Percentiles rank a stretch among this genome's conserved stretches.
Evolutionary conservation across 1,284 basidiomycete genomes (phyloP).

Genomic region (Phenoliferia sp.): DNA sequence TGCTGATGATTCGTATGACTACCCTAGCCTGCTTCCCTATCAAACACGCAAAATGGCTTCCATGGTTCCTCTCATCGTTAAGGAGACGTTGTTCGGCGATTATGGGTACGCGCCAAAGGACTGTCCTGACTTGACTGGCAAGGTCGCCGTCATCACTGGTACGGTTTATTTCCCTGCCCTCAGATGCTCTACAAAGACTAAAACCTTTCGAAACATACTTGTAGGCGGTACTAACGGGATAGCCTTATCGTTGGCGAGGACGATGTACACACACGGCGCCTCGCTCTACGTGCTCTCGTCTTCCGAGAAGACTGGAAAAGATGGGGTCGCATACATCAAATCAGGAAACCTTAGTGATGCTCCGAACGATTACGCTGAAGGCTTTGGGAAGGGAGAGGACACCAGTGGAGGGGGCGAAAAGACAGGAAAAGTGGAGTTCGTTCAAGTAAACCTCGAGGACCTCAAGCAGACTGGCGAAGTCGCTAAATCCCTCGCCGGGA

Average conservation of each 20-base stretch:
- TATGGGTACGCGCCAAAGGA: background rate
- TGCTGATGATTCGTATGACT: no score
- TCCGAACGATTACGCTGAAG: slow-evolving; percentile 18
- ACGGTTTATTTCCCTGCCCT: background rate
- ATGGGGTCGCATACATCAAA: slow-evolving; percentile 28
- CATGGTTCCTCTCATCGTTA: background rate
- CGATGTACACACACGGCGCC: slow-evolving; percentile 24
- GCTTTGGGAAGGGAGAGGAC: slow-evolving; percentile 14
- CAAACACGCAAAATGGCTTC: background rate
- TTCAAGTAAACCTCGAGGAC: slow-evolving; percentile 22
- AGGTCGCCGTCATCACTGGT: background rate
- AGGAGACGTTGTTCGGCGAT: background rate
- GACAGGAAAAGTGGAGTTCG: slow-evolving; percentile 8
- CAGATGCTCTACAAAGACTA: background rate
- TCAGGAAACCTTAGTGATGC: slow-evolving; percentile 23
- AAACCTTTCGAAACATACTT: background rate
- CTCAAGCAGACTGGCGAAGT: slow-evolving; percentile 19
- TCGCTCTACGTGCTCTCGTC: slow-evolving; percentile 17
- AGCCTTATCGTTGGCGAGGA: slow-evolving; percentile 22
- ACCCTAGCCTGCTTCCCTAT: no score
- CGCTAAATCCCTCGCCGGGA: slow-evolving; percentile 17
- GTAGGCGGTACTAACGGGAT: slow-evolving; percentile 23
- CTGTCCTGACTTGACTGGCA: background rate
- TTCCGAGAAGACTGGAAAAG: slow-evolving; percentile 8
- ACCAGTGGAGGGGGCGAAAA: slow-evolving; percentile 9